Conservation (phyloP, 768 basidiomycete genomes). For the Suillus plorans region DNA sequence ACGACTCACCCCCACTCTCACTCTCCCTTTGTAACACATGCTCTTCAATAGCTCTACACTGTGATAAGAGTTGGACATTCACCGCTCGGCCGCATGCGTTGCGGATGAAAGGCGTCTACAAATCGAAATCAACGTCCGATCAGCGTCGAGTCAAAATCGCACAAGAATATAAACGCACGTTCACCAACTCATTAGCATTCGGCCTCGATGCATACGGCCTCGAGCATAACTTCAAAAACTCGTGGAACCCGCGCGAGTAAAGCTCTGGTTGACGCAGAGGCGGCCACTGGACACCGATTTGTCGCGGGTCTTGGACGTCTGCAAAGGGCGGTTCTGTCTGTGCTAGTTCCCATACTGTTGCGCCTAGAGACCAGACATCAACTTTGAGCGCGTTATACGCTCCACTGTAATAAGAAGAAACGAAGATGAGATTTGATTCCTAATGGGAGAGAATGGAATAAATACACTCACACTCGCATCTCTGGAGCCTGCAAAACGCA, state of each 20-base stretch:
- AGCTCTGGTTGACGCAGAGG: constrained; percentile 54
- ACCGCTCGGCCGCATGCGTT: constrained; percentile 68
- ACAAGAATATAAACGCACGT: constrained; percentile 40
- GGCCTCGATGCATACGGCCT: constrained; percentile 57
- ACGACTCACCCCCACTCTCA: neutral
- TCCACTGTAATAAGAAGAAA: constrained; percentile 40
- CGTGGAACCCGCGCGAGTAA: constrained; percentile 69
- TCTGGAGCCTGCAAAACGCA: constrained; percentile 57
- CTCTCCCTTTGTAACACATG: constrained; percentile 19
- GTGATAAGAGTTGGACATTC: constrained; percentile 63
- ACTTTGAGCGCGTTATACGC: constrained; percentile 73
- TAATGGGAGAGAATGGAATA: neutral
- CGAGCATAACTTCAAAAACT: constrained; percentile 69
- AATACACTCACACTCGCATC: constrained; percentile 57
- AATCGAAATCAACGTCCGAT: neutral
- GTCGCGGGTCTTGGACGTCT: constrained; percentile 44
- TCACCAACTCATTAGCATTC: constrained; percentile 52
- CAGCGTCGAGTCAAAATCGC: neutral
- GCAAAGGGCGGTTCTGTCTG: constrained; percentile 74
- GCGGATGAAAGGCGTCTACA: constrained; percentile 61
- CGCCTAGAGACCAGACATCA: constrained; percentile 81
- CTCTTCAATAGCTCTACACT: constrained; percentile 69
- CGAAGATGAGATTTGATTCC: constrained; percentile 9
- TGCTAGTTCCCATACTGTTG: constrained; percentile 82
- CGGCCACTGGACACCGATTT: constrained; percentile 64